Evolutionary conservation across 1,139 yeast genomes (phyloP).

Genomic region (Zhuliangozyma parablackwelliae): DNA sequence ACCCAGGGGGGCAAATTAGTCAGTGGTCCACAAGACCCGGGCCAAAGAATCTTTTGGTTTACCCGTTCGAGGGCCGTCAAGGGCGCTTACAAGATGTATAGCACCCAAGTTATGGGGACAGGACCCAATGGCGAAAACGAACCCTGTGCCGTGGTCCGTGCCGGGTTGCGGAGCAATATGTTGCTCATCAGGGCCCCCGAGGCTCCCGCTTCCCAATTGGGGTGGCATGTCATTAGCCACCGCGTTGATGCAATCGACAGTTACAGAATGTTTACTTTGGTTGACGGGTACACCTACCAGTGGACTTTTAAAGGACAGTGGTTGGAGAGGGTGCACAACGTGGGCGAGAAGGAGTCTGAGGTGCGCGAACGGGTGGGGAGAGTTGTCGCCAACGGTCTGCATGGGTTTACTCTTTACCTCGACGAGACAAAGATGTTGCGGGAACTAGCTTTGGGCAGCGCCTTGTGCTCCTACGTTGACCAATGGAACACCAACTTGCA

Average conservation of each 20-base stretch:
- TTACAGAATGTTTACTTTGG: slow-evolving; percentile 53
- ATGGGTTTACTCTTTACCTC: slow-evolving; percentile 50
- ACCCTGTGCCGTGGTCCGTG: slow-evolving; percentile 56
- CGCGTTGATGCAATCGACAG: slow-evolving; percentile 59
- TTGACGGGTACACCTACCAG: slow-evolving; percentile 57
- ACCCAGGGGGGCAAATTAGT: slow-evolving; percentile 31
- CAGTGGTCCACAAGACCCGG: slow-evolving; percentile 34
- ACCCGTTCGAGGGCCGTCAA: slow-evolving; percentile 59
- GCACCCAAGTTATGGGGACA: slow-evolving; percentile 31
- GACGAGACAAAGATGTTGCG: slow-evolving; percentile 52
- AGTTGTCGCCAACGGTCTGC: slow-evolving; percentile 43
- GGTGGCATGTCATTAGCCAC: slow-evolving; percentile 61
- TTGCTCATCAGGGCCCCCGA: slow-evolving; percentile 46
- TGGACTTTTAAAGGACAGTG: slow-evolving; percentile 60
- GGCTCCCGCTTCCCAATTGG: slow-evolving; percentile 49
- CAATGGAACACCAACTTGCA: slow-evolving; percentile 62
- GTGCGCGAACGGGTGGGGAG: slow-evolving; percentile 56
- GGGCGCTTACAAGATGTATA: slow-evolving; percentile 58
- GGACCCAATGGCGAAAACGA: slow-evolving; percentile 45
- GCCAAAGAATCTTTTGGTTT: slow-evolving; percentile 46
- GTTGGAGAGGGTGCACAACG: slow-evolving; percentile 51
- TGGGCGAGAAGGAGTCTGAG: slow-evolving; percentile 61
- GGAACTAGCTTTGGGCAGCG: slow-evolving; percentile 56
- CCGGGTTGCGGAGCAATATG: slow-evolving; percentile 57
- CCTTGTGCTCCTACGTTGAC: slow-evolving; percentile 56